These are phyloP conservation scores for Proliferodiscus dingleyae DNA, from an alignment of 2,329 filamentous ascomycete species.

Conservation along the genomic window DNA sequence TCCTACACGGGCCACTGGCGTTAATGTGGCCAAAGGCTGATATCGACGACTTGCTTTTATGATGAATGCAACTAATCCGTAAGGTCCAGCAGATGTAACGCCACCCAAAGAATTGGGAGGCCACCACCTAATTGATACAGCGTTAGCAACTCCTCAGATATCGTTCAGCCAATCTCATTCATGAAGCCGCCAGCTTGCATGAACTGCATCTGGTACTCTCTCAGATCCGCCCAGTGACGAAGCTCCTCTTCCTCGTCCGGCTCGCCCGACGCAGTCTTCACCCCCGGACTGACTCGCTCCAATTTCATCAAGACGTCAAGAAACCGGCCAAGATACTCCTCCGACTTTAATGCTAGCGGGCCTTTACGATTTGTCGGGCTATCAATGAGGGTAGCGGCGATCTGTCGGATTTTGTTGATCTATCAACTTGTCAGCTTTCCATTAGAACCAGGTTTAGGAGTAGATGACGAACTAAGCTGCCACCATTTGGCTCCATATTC, in stretches of 20 bases:
- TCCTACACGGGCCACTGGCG: too few relatives aligned
- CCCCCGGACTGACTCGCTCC: conserved; percentile 43
- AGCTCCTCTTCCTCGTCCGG: conserved; percentile 74
- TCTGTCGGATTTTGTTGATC: conserved; percentile 78
- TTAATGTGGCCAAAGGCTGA: too few relatives aligned
- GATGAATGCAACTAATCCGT: background rate
- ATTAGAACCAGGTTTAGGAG: too few relatives aligned
- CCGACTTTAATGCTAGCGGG: conserved; percentile 51
- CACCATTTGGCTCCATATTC: conserved; percentile 72
- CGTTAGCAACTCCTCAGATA: background rate
- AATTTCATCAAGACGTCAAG: conserved; percentile 70
- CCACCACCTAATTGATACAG: too few relatives aligned
- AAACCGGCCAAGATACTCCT: conserved; percentile 68
- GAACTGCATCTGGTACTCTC: conserved; percentile 73
- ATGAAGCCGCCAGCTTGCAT: conserved; percentile 57
- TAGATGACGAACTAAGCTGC: conserved; percentile 51
- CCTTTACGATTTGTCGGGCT: conserved; percentile 49
- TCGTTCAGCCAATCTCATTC: conserved; percentile 5
- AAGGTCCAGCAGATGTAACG: background rate
- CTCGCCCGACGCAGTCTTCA: conserved; percentile 38
- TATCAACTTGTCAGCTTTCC: conserved; percentile 12
- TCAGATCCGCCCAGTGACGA: conserved; percentile 70
- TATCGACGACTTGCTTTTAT: background rate
- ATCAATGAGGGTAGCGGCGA: conserved; percentile 74
- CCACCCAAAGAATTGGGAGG: background rate